phyloP scores from a whole-genome alignment of 768 basidiomycete genomes.

The Psilocybe subaeruginosa region DNA sequence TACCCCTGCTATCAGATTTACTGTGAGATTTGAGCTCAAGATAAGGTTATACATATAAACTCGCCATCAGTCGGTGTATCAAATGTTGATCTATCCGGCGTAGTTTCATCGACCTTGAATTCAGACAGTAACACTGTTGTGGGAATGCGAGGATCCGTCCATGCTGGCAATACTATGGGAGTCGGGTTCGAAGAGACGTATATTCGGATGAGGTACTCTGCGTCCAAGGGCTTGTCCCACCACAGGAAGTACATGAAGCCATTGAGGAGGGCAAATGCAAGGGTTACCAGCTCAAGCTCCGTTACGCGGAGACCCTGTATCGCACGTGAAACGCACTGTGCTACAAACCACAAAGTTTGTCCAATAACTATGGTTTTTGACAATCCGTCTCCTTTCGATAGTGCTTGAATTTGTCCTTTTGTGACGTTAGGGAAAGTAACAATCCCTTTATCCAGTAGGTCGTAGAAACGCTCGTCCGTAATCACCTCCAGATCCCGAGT shows the following conservation, averaged over 20 bases:
- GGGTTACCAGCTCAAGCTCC: constrained; percentile 32
- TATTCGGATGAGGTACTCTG: constrained; percentile 18
- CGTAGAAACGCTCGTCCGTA: neutral
- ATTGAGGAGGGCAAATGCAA: constrained; percentile 29
- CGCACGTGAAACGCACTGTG: constrained; percentile 29
- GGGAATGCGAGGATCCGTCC: neutral
- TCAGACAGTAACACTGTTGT: neutral
- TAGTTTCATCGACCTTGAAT: neutral
- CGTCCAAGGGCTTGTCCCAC: constrained; percentile 38
- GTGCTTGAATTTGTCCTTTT: constrained; percentile 26
- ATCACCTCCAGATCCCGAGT: constrained; percentile 21
- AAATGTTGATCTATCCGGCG: neutral
- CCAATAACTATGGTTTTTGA: constrained; percentile 26
- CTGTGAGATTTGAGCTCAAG: no score
- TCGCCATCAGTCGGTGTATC: no score
- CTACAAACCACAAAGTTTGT: constrained; percentile 34
- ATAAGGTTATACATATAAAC: no score
- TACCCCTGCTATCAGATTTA: no score
- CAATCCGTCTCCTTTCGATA: constrained; percentile 28
- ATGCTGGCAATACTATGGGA: neutral
- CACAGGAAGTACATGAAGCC: constrained; percentile 31
- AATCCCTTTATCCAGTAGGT: neutral
- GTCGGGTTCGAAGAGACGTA: neutral
- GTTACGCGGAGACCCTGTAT: constrained; percentile 25
- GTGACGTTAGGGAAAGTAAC: constrained; percentile 13